Base-by-base conservation (phyloP, 257 asterid species). In the Verbascum thapsus region DNA sequence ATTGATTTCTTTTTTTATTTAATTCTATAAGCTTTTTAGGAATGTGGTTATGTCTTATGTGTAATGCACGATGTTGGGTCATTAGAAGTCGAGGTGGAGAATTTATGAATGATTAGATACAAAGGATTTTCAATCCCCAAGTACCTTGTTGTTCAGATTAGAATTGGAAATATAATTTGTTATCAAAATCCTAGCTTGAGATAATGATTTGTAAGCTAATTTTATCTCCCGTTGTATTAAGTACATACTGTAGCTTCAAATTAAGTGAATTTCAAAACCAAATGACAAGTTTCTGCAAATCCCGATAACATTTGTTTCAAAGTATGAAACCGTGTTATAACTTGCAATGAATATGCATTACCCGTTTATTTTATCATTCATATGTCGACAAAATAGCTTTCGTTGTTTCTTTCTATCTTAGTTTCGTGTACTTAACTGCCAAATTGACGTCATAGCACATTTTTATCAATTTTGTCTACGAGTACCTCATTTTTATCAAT, bases 11-110 rank as follows among this genome's bases (percentile, higher is more conserved):
- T 20, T 7, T 39, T 13, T 5, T 8, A 19, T 58, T 35, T 38
- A 20, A 39, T 42, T 26, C 3, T 9, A 13, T 39, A 35, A 4
- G 55, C 52, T 50, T 17, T 61, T 9, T 16, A 32, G 54, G 13
- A 7, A 10, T 30, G 19, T 8, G 18, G 11, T 8, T 16, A 0
- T 26, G 55, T 57, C 52, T 42, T n/a, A 42, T 63, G n/a, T n/a
- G n/a, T n/a, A n/a, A n/a, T n/a, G n/a, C n/a, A n/a, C n/a, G n/a
- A 45, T 12, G 57, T 34, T 70, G 48, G 30, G 13, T 70, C 39
- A 6, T 26, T 37, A 3, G 18, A 47, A 7, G 44, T 22, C 2
- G 10, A 13, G 39, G 30, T 47, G 45, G 44, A 19, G 50, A 57
- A 35, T 57, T 37, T 49, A 16, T 10, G 55, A 13, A n/a, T n/a